A percentile compares a stretch with the other conserved stretches of the same genome.
These are phyloP conservation scores for Obba rivulosa DNA, from an alignment of 768 basidiomycete genomes.

Conservation along the genomic window DNA sequence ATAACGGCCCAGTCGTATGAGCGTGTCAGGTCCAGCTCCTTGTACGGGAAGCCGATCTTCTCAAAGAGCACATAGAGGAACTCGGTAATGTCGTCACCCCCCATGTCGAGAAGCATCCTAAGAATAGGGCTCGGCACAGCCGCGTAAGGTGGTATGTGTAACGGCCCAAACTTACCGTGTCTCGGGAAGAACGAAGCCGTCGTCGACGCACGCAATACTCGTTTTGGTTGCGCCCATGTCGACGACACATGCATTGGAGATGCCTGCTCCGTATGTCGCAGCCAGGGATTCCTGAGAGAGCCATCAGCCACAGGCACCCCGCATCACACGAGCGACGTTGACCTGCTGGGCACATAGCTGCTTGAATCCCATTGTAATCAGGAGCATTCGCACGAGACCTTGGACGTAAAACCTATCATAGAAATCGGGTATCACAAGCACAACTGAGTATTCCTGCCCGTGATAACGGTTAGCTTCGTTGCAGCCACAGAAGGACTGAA, in stretches of 20 bases:
- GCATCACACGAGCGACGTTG: constrained; percentile 8
- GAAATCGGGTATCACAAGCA: constrained; percentile 90
- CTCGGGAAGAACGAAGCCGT: constrained; percentile 83
- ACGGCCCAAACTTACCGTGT: constrained; percentile 53
- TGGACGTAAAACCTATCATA: constrained; percentile 82
- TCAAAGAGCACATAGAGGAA: constrained; percentile 77
- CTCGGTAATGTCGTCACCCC: constrained; percentile 93
- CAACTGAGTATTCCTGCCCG: constrained; percentile 73
- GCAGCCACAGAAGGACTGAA: background rate
- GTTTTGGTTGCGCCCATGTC: constrained; percentile 87
- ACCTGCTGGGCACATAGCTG: constrained; percentile 92
- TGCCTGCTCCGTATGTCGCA: constrained; percentile 92
- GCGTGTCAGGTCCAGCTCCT: constrained; percentile 68
- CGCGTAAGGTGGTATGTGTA: background rate
- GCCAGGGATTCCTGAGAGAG: constrained; percentile 75
- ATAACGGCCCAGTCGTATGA: constrained; percentile 88
- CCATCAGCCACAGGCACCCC: background rate
- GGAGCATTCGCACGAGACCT: constrained; percentile 66
- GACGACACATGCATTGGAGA: constrained; percentile 92
- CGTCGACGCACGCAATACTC: constrained; percentile 90
- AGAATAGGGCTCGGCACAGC: background rate
- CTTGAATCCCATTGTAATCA: constrained; percentile 84
- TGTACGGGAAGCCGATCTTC: constrained; percentile 84
- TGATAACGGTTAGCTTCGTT: constrained; percentile 3
- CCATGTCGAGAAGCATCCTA: constrained; percentile 80